Conservation (phyloP, 2,329 filamentous ascomycete species). For the Aureobasidium melanogenum region DNA sequence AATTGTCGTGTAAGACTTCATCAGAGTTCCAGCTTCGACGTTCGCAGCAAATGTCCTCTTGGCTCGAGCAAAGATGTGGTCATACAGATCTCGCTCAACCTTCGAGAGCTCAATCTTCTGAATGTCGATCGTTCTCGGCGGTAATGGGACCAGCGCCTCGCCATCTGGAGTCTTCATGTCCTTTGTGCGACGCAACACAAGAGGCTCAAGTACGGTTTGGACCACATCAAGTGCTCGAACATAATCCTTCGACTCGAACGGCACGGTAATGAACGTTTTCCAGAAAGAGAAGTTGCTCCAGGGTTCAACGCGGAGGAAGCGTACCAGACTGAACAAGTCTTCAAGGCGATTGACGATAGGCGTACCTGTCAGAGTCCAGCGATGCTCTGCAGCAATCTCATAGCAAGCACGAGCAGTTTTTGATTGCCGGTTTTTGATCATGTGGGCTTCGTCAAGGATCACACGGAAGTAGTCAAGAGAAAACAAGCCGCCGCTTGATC, state of each 20-base stretch:
- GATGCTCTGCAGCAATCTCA: conserved; percentile 72
- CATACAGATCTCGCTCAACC: conserved; percentile 82
- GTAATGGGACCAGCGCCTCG: conserved; percentile 69
- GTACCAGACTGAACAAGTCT: conserved; percentile 85
- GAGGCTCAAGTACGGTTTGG: conserved; percentile 87
- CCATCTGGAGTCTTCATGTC: conserved; percentile 96
- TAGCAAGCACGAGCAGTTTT: conserved; percentile 96
- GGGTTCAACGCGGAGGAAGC: conserved; percentile 87
- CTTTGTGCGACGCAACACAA: conserved; percentile 93
- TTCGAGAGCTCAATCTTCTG: conserved; percentile 79
- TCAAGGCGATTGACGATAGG: conserved; percentile 95
- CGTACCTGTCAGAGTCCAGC: conserved; percentile 91
- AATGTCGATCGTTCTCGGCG: conserved; percentile 72
- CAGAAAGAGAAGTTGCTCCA: conserved; percentile 99
- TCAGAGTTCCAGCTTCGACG: conserved; percentile 79
- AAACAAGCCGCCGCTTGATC: conserved; percentile 63
- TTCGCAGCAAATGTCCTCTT: conserved; percentile 80
- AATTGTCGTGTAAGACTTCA: conserved; percentile 94
- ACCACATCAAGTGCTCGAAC: conserved; percentile 91
- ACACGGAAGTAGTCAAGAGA: conserved; percentile 90
- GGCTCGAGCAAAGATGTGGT: conserved; percentile 75
- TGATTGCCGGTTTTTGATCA: conserved; percentile 77
- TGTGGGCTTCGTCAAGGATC: conserved; percentile 90
- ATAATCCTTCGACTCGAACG: conserved; percentile 93
- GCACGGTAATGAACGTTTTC: conserved; percentile 96